A percentile compares a stretch with the other conserved stretches of the same genome.
Evolutionary conservation across 306 rosid species (phyloP).

Genomic region (Lathyrus sativus): DNA sequence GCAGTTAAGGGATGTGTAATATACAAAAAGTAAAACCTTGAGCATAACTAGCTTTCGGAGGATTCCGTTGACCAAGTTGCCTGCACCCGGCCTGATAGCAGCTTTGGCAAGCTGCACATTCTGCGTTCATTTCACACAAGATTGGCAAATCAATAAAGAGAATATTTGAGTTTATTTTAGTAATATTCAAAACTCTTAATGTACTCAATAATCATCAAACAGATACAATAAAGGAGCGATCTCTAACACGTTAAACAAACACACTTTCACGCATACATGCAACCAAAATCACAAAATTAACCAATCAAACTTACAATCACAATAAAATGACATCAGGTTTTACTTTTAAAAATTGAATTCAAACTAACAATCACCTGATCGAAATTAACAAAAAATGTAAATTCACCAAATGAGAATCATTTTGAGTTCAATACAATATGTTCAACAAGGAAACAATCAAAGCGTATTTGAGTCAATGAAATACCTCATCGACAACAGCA

Average conservation of each 20-base stretch:
- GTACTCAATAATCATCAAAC: too few relatives aligned
- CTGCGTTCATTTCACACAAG: slow-evolving; percentile 54
- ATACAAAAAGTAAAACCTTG: slow-evolving; percentile 52
- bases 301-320: slow-evolving; percentile 7
- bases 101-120: slow-evolving; percentile 84
- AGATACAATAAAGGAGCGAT: too few relatives aligned
- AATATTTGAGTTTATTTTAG: slow-evolving; percentile 6
- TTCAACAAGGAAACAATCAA: slow-evolving; percentile 15
- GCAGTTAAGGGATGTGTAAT: slow-evolving; percentile 14
- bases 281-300: too few relatives aligned
- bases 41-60: slow-evolving; percentile 75
- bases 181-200: too few relatives aligned
- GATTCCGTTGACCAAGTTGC: slow-evolving; percentile 88
- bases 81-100: slow-evolving; percentile 93
- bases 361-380: slow-evolving; percentile 19
- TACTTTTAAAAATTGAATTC: not conserved
- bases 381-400: slow-evolving; percentile 12
- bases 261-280: too few relatives aligned
- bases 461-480: slow-evolving; percentile 16
- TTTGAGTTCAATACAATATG: not conserved
- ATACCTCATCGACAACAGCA: slow-evolving; percentile 92
- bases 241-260: too few relatives aligned
- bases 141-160: slow-evolving; percentile 23
- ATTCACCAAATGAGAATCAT: slow-evolving; percentile 8
- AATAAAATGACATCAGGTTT: slow-evolving; percentile 3